Base-by-base conservation (phyloP, 345 rosid species). In the Camelina laxa region DNA sequence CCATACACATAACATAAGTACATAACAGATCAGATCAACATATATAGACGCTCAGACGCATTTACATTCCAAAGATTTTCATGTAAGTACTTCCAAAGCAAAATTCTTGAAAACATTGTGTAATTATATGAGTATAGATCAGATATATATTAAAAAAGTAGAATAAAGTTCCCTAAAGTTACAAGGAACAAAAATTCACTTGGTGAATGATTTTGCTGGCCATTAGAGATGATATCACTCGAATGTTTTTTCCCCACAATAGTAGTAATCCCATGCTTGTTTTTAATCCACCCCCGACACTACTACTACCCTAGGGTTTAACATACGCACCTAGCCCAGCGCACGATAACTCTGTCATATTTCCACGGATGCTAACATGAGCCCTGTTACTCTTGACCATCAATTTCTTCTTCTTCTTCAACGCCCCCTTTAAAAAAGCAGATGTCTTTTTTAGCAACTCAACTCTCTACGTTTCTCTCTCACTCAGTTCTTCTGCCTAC, bases 121-220 rank as follows among this genome's bases (percentile, higher is more conserved):
- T 60, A 17, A 9, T 0, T 9, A 36, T 36, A 36, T 36, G 2
- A 24, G 27, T 16, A 24, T 60, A 33, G 63, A 33, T 58, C 15
- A 16, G 35, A 0, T 4, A 4, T 27, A 33, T 16, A 57, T 35
- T 3, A 39, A 11, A 13, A 41, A 41, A 4, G 65, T 36, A 36
- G 36, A 69, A 57, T 20, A 75, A 59, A 60, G 48, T 5, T 33
- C 19, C 9, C 47, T 20, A 75, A 59, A 60, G 48, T 5, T 33
- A 27, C 9, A n/a, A 79, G 82, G 89, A 82, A 82, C 80, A 79
- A 86, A 82, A 84, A 74, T 84, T 82, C 82, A 81, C 51, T 78
- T 45, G 60, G 54, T 70, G 75, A 72, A 93, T 93, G 80, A 93
- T 93, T 67, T 82, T 89, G 96, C 87, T 93, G 82, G 97, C 97